Conservation (phyloP, 1,284 basidiomycete species). For the Boletus mariae region DNA sequence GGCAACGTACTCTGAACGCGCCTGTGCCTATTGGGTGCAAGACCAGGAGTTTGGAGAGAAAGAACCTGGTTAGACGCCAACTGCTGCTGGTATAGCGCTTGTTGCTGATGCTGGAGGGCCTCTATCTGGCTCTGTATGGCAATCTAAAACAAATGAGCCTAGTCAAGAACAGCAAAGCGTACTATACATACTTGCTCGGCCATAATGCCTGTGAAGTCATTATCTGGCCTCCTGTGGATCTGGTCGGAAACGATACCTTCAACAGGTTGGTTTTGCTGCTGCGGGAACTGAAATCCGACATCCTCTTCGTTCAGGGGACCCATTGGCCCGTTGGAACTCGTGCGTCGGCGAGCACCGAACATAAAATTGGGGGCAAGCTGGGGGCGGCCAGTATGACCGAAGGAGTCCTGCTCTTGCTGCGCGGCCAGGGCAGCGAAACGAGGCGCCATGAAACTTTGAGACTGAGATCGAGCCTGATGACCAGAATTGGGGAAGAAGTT, state of each 20-base stretch:
- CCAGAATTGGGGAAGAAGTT: slow-evolving; percentile 44
- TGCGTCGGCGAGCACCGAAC: slow-evolving; percentile 74
- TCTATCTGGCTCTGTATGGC: slow-evolving; percentile 89
- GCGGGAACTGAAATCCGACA: slow-evolving; percentile 76
- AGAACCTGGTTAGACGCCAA: slow-evolving; percentile 73
- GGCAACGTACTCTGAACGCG: slow-evolving; percentile 87
- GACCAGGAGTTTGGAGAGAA: slow-evolving; percentile 66
- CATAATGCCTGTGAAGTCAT: slow-evolving; percentile 82
- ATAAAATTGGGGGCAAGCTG: slow-evolving; percentile 87
- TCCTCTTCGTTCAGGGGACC: slow-evolving; percentile 78
- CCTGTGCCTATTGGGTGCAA: slow-evolving; percentile 72
- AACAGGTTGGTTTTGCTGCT: slow-evolving; percentile 48
- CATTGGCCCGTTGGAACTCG: slow-evolving; percentile 46
- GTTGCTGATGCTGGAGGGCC: slow-evolving; percentile 85
- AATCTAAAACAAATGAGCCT: slow-evolving; percentile 51
- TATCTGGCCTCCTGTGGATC: slow-evolving; percentile 56
- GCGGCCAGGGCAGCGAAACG: slow-evolving; percentile 83
- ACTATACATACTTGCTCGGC: slow-evolving; percentile 71
- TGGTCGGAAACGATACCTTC: slow-evolving; percentile 41
- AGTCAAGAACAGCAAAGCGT: slow-evolving; percentile 1
- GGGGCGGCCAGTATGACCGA: slow-evolving; percentile 81
- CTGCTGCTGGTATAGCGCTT: slow-evolving; percentile 84
- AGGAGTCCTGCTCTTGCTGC: slow-evolving; percentile 62
- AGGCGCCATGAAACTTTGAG: slow-evolving; percentile 80
- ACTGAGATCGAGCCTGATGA: slow-evolving; percentile 70